phyloP scores from a whole-genome alignment of 805 yeast genomes.

The Candida dajiaensis region DNA sequence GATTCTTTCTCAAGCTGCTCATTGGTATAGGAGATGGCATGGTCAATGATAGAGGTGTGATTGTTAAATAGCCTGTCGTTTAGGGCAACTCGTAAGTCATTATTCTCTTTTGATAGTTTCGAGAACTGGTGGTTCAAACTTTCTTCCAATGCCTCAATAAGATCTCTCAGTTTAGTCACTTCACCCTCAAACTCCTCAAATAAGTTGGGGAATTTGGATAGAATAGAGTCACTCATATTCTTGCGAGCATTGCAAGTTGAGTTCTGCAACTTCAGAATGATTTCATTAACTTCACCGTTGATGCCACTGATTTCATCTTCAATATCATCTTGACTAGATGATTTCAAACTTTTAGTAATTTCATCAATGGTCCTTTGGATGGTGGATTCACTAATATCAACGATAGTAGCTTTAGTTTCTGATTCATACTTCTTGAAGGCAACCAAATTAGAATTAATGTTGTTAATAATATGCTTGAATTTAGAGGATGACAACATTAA shows the following conservation, averaged over 20 bases:
- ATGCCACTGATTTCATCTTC: slow-evolving; percentile 6
- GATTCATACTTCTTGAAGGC: slow-evolving; percentile 20
- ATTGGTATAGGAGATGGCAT: slow-evolving; percentile 10
- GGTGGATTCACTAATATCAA: slow-evolving; percentile 7
- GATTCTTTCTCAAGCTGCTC: slow-evolving; percentile 18
- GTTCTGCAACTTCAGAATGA: slow-evolving; percentile 13
- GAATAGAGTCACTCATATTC: slow-evolving; percentile 18
- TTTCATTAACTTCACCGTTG: slow-evolving; percentile 9
- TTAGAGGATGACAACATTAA: slow-evolving; percentile 28
- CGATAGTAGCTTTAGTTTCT: slow-evolving; percentile 14
- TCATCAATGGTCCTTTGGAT: slow-evolving; percentile 3
- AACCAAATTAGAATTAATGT: slow-evolving; percentile 24
- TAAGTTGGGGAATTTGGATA: slow-evolving; percentile 17
- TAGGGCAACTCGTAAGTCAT: slow-evolving; percentile 15
- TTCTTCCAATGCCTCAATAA: slow-evolving; percentile 7
- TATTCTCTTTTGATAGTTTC: slow-evolving; percentile 20
- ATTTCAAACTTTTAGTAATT: slow-evolving; percentile 3
- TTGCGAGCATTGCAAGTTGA: slow-evolving; percentile 18
- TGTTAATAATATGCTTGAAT: slow-evolving; percentile 26
- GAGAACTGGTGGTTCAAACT: slow-evolving; percentile 17
- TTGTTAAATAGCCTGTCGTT: slow-evolving; percentile 20
- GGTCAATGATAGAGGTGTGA: slow-evolving; percentile 14
- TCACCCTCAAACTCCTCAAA: slow-evolving; percentile 16
- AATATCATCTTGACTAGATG: not conserved
- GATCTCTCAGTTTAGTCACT: slow-evolving; percentile 7